Conservation (phyloP, 2,329 filamentous ascomycete genomes). For the Lachnellula suecica region DNA sequence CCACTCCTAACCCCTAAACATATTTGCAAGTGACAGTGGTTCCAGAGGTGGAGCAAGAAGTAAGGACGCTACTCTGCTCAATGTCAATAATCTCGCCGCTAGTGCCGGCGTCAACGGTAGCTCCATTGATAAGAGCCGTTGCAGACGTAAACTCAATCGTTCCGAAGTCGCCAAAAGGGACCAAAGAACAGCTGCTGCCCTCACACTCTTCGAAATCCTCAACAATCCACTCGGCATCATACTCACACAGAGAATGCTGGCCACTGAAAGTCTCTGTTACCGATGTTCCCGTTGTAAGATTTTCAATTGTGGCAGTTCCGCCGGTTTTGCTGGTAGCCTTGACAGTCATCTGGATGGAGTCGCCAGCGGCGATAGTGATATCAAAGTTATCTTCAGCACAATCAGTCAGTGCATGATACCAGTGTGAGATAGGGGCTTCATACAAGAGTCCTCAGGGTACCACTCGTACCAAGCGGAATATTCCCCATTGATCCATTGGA, state of each 20-base stretch:
- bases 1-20: slow-evolving; percentile 16
- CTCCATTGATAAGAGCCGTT: neutral
- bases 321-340: slow-evolving; percentile 36
- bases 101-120: neutral
- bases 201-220: slow-evolving; percentile 40
- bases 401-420: neutral
- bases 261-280: slow-evolving; percentile 41
- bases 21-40: neutral
- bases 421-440: neutral
- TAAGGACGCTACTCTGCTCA: neutral
- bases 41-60: neutral
- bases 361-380: slow-evolving; percentile 42
- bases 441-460: neutral
- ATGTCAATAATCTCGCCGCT: neutral
- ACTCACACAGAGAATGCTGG: slow-evolving; percentile 33
- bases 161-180: neutral
- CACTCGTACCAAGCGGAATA: neutral
- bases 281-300: slow-evolving; percentile 41
- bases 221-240: slow-evolving; percentile 49
- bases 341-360: slow-evolving; percentile 40
- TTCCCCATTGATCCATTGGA: neutral
- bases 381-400: slow-evolving; percentile 16
- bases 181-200: neutral
- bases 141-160: neutral
- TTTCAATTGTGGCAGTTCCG: slow-evolving; percentile 45